Evolutionary conservation across 352 stramenopile genomes (phyloP), one percentile per base, ranked within the genome.

Genomic region (Globisporangium carolinianum): DNA sequence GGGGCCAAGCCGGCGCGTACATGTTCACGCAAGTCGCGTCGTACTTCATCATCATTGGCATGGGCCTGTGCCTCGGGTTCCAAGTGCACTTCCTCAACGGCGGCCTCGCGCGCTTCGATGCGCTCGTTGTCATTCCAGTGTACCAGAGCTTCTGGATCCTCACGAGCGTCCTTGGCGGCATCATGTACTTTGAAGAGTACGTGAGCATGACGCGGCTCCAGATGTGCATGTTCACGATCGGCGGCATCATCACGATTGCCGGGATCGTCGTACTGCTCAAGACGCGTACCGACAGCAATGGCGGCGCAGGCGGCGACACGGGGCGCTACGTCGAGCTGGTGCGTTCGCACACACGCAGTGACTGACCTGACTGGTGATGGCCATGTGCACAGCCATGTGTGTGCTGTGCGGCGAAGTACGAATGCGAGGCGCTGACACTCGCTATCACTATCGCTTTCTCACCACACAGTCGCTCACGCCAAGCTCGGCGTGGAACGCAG

Each of bases 181-280:
- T 88, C 35, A 84, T 97, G 32, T 97, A 97, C 69, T 97, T 97
- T 65, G 75, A 96, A 55, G 91, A 97, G 62, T 93, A 93, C 63
- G 75, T 89, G 48, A 87, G 61, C 67, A 93, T 93, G 83, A 90
- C 83, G 41, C 63, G 67, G 4, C 71, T 66, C n/a, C 79, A 90
- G 53, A 80, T 83, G 73, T 63, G 76, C 55, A 91, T 93, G 79
- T 93, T 93, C 65, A 87, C 83, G 4, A 58, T 88, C 59, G 83
- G 83, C 18, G 80, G 79, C 15, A 63, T 78, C 36, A 58, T 93
- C 43, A 93, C 83, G n/a, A 93, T 93, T 62, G 61, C 67, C 11
- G 83, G 83, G 10, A 94, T 94, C 59, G 65, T 89, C 37, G 79
- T 87, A 47, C 55, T 93, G 55, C 72, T 93, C 51, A 86, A 80